Evolutionary conservation across 805 yeast genomes (phyloP).

Genomic region (Nakazawaea wickerhamii): DNA sequence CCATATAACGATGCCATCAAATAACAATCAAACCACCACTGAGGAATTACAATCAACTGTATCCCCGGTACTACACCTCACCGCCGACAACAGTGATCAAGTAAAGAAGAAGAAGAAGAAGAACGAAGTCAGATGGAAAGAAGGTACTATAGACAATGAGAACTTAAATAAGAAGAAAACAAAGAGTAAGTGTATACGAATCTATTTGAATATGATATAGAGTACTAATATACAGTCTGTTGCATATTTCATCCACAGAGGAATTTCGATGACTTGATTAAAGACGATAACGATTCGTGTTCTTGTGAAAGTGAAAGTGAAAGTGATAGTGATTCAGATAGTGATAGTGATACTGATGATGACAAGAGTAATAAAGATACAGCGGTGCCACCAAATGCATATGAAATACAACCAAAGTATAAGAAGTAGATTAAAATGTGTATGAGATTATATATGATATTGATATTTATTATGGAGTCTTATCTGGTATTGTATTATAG

Average conservation of each 20-base stretch:
- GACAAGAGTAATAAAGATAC: slow-evolving; percentile 18
- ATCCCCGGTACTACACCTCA: not conserved
- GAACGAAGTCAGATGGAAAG: slow-evolving; percentile 74
- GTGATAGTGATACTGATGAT: slow-evolving; percentile 17
- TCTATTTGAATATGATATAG: too few relatives aligned
- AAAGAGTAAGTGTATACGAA: slow-evolving; percentile 40
- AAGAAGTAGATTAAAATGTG: slow-evolving; percentile 14
- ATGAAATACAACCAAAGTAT: slow-evolving; percentile 79
- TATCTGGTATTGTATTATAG: too few relatives aligned
- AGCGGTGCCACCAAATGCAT: slow-evolving; percentile 66
- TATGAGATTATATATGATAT: too few relatives aligned
- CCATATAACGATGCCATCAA: not conserved
- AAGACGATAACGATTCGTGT: slow-evolving; percentile 25
- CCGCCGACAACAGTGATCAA: not conserved
- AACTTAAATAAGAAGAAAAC: slow-evolving; percentile 82
- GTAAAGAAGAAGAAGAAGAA: slow-evolving; percentile 2
- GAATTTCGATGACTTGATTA: slow-evolving; percentile 42
- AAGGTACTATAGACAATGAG: slow-evolving; percentile 87
- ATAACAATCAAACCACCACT: not conserved
- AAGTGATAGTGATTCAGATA: slow-evolving; percentile 20
- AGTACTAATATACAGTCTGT: slow-evolving; percentile 52
- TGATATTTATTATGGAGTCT: too few relatives aligned
- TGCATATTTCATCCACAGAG: slow-evolving; percentile 80
- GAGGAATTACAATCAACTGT: not conserved
- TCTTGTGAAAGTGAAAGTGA: slow-evolving; percentile 11